Evolutionary conservation across 768 basidiomycete species (phyloP).

Genomic region (Phylloporus arenicola): DNA sequence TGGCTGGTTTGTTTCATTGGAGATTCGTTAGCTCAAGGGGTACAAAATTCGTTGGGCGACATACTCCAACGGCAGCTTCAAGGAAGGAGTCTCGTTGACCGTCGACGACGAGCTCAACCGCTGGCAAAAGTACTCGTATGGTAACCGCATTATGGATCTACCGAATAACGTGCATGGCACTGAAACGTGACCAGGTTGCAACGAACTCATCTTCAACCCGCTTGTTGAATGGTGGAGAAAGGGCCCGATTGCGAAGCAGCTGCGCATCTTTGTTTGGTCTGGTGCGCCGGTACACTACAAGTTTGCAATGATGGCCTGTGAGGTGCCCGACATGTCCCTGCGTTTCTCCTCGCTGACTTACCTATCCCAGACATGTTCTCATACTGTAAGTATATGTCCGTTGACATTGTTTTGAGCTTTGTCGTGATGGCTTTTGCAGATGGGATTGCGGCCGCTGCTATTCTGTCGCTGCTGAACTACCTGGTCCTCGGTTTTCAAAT

Average conservation of each 20-base stretch:
- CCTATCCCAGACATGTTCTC: slow-evolving; percentile 42
- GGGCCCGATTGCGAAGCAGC: slow-evolving; percentile 80
- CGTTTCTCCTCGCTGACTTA: background rate
- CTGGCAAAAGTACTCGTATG: slow-evolving; percentile 89
- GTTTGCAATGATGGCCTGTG: slow-evolving; percentile 55
- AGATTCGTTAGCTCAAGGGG: slow-evolving; percentile 26
- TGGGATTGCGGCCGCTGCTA: slow-evolving; percentile 63
- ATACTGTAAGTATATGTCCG: slow-evolving; percentile 35
- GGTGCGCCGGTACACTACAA: slow-evolving; percentile 77
- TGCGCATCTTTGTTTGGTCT: slow-evolving; percentile 74
- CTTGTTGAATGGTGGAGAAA: slow-evolving; percentile 68
- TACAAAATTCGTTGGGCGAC: slow-evolving; percentile 57
- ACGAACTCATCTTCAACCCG: slow-evolving; percentile 80
- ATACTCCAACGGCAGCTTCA: slow-evolving; percentile 82
- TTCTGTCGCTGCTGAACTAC: slow-evolving; percentile 70
- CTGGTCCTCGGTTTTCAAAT: slow-evolving; percentile 68
- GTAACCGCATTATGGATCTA: slow-evolving; percentile 32
- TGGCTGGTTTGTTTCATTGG: slow-evolving; percentile 38
- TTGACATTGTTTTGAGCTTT: background rate
- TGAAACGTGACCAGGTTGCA: slow-evolving; percentile 26
- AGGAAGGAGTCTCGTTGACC: slow-evolving; percentile 88
- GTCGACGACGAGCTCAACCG: slow-evolving; percentile 88
- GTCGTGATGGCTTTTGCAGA: slow-evolving; percentile 11
- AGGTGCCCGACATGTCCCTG: slow-evolving; percentile 6
- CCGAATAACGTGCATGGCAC: slow-evolving; percentile 11